These are phyloP conservation scores for Microcyclospora tardicrescens DNA, from an alignment of 2,329 filamentous ascomycete genomes.

Conservation along the genomic window DNA sequence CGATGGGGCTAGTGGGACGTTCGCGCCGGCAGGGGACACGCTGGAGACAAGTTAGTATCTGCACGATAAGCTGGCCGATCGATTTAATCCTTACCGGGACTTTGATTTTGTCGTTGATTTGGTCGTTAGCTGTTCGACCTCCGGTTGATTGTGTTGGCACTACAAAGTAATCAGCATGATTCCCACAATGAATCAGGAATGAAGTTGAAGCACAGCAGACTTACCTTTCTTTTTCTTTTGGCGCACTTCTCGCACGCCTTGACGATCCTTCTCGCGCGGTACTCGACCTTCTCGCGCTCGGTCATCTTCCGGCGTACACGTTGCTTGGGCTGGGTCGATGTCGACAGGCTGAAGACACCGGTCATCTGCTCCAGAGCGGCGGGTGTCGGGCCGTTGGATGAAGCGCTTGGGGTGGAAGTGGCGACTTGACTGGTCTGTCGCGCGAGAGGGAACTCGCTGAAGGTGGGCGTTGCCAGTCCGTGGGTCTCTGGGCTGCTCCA, in stretches of 20 bases:
- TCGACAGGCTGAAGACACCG: slow-evolving; percentile 24
- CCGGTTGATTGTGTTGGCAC: slow-evolving; percentile 21
- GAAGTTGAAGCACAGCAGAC: neutral
- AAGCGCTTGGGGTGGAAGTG: slow-evolving; percentile 2
- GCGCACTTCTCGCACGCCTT: slow-evolving; percentile 26
- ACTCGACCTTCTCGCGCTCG: slow-evolving; percentile 25
- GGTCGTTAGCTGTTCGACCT: slow-evolving; percentile 15
- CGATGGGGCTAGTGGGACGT: slow-evolving; percentile 1
- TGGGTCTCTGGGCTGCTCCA: slow-evolving; percentile 21
- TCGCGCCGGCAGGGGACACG: slow-evolving; percentile 5
- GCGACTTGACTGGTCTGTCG: slow-evolving; percentile 9
- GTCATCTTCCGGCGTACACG: slow-evolving; percentile 25
- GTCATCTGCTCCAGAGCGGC: slow-evolving; percentile 26
- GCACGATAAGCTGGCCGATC: neutral
- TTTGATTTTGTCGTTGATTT: slow-evolving; percentile 1
- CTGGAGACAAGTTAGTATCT: slow-evolving; percentile 1
- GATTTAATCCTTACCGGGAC: neutral
- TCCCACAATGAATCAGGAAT: too few relatives aligned
- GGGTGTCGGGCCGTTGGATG: slow-evolving; percentile 11
- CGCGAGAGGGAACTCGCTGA: slow-evolving; percentile 14
- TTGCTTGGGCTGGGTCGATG: slow-evolving; percentile 22
- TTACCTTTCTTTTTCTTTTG: slow-evolving; percentile 22
- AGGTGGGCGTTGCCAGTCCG: slow-evolving; percentile 17
- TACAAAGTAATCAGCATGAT: neutral
- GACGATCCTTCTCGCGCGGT: slow-evolving; percentile 25